Evolutionary conservation across 441 rosid genomes (phyloP), one percentile per base, ranked within the genome.

Genomic region (Biscutella laevigata): DNA sequence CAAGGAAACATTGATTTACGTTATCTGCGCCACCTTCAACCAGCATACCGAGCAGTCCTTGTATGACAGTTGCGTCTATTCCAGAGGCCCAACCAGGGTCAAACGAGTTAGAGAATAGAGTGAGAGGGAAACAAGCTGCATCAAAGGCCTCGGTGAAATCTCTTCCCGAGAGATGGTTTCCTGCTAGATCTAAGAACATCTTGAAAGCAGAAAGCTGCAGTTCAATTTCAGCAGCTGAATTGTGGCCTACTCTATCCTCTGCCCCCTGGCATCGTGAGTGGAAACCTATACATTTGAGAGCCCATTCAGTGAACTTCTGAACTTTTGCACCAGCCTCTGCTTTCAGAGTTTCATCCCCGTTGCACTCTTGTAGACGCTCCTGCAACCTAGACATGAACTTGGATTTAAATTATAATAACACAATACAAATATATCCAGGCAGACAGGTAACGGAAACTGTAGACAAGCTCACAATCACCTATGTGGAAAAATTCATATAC

Each of bases 51-150:
- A 91, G 74, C 62, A 91, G 67, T 29, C 95, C 96, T 53, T 87
- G 90, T 59, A 91, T 71, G 38, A 81, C 88, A 59, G 94, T 77
- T 50, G 94, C 91, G 7, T 94, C 82, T 67, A 80, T 76, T 51
- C 98, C 95, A 64, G 91, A 91, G 38, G 95, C 84, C 98, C 98
- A 91, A 53, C 88, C 98, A 70, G 88, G 91, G 67, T 85, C 90
- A 67, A 91, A 88, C 16, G 95, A 81, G 68, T 82, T 80, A 26
- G 98, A 91, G 53, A 91, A 91, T 53, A 91, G 75, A 45, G 98
- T 87, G 19, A 87, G 85, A 8, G 98, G 98, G 67, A 91, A 91
- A 71, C 95, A 87, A 50, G 96, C 96, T 6, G 96, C 96, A 54
- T 88, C 96, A 71, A 87, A 87, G 12, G 96, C 98, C 77, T 91